Evolutionary conservation across 2,329 filamentous ascomycete species (phyloP), one percentile per base, ranked within the genome.

Genomic region (Seiridium cupressi): DNA sequence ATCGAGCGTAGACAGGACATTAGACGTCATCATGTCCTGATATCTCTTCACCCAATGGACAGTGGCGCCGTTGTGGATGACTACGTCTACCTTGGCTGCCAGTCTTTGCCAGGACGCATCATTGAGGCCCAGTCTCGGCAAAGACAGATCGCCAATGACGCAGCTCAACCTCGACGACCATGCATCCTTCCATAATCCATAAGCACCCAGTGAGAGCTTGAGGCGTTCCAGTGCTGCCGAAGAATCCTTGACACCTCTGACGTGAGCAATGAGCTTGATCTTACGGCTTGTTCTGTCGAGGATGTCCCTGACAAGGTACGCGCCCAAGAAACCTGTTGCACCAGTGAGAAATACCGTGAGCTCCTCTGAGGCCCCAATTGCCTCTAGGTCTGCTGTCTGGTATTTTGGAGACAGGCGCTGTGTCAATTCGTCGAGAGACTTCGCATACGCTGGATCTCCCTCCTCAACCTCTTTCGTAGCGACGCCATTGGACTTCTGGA

Each of bases 31-130:
- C 66, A 97, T 82, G 44, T 87, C 84, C 18, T 87, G 81, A 73
- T 97, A 97, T 5, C 84, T 87, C 69, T 87, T 82, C 31, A 97
- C 86, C 93, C 92, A 97, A 72, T 97, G 89, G 5, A 91, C 88
- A 34, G 81, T 78, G 10, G 92, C 92, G 42, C 91, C 93, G 70
- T 97, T 97, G 78, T 97, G 90, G 42, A 93, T 84, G 2, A 93
- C 79, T 0, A 88, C 82, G 69, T 96, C 92, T 0, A 88, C 89
- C 36, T 86, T 81, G 2, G 88, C 76, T 3, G 83, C 79, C 3
- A 97, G 71, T 5, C 74, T 77, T 55, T 89, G 79, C 90, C 91
- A 97, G 1, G 77, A 79, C 1, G 77, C 77, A 8, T 86, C 80
- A 6, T 84, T 81, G n/a, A 97, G 76, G 8, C 92, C 93, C 13